Conservation (phyloP, 345 rosid species). For the Triadica sebifera region DNA sequence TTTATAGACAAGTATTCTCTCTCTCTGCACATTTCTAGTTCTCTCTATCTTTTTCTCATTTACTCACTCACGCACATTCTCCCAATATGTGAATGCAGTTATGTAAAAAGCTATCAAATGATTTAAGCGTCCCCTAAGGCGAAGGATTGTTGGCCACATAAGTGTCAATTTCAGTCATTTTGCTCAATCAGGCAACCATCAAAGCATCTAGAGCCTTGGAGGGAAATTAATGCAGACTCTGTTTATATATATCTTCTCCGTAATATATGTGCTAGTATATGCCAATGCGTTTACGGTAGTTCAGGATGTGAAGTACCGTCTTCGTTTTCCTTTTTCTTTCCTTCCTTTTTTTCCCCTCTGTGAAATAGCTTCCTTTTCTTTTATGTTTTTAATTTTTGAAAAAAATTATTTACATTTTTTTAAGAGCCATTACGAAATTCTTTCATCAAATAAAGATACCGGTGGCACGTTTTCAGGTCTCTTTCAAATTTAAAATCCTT, state of each 20-base stretch:
- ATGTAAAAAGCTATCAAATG: constrained; percentile 63
- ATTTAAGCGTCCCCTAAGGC: constrained; percentile 51
- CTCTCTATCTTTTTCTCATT: background rate
- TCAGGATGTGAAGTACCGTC: background rate
- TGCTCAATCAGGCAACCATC: background rate
- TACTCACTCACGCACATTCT: background rate
- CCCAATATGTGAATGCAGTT: constrained; percentile 49
- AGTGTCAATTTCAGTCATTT: constrained; percentile 15
- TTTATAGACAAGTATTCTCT: constrained; percentile 69
- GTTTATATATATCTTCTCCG: background rate
- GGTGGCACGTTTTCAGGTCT: too few relatives aligned
- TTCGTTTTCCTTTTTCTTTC: background rate
- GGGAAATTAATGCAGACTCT: background rate
- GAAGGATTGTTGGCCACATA: constrained; percentile 31
- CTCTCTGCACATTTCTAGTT: constrained; percentile 14
- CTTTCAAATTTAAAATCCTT: too few relatives aligned
- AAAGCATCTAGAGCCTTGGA: background rate
- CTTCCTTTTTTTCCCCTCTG: too few relatives aligned
- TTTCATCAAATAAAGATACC: too few relatives aligned
- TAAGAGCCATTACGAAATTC: too few relatives aligned
- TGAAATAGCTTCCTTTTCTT: too few relatives aligned
- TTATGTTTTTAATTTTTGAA: too few relatives aligned
- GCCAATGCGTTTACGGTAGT: too few relatives aligned
- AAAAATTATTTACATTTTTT: too few relatives aligned
- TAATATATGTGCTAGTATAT: too few relatives aligned